Conservation (phyloP, 768 basidiomycete species). For the Hirschioporus abietinus region DNA sequence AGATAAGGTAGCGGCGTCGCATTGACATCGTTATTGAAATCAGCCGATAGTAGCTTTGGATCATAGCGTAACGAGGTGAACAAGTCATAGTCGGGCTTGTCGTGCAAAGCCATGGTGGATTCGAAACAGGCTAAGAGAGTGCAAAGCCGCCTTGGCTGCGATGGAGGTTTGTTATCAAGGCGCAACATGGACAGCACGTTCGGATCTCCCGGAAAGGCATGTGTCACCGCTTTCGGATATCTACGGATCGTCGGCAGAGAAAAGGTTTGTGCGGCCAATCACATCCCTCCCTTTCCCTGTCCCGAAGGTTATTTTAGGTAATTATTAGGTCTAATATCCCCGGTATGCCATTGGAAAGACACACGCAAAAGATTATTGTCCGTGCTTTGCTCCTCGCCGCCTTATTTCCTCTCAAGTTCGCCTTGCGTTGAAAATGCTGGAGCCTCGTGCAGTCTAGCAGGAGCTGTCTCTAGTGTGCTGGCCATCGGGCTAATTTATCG, state of each 20-base stretch:
- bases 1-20: constrained; percentile 54
- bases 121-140: background rate
- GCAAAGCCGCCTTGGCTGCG: background rate
- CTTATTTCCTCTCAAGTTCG: background rate
- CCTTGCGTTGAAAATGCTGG: background rate
- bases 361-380: background rate
- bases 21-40: constrained; percentile 53
- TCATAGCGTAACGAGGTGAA: constrained; percentile 62
- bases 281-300: background rate
- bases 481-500: background rate
- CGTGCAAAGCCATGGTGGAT: background rate
- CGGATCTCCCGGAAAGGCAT: background rate
- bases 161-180: background rate
- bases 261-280: constrained; percentile 1
- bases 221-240: background rate
- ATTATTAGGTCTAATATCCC: background rate
- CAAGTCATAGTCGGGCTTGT: constrained; percentile 22
- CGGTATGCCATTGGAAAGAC: background rate
- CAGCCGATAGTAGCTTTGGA: constrained; percentile 32
- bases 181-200: background rate
- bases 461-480: background rate
- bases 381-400: background rate
- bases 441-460: background rate
- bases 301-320: background rate
- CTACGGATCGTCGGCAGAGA: background rate